Conservation (phyloP, 352 stramenopile species). For the Halophytophthora batemanensis region DNA sequence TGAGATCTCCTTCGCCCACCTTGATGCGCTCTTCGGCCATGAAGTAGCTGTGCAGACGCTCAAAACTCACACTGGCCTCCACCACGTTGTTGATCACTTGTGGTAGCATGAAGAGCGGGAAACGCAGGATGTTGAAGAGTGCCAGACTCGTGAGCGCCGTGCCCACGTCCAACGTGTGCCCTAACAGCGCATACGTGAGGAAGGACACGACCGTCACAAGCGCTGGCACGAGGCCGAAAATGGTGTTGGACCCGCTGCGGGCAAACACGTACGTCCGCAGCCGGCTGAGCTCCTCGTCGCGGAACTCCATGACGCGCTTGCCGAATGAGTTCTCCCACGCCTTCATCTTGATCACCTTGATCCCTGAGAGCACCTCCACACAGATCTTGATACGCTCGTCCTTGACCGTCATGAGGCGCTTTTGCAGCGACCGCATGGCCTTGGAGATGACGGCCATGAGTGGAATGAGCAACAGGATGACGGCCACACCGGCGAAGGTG, state of each 20-base stretch:
- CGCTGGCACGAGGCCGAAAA: slow-evolving; percentile 59
- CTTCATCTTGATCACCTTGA: slow-evolving; percentile 90
- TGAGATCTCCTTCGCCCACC: slow-evolving; percentile 77
- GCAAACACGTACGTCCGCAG: slow-evolving; percentile 59
- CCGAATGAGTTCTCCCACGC: slow-evolving; percentile 60
- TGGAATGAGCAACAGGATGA: slow-evolving; percentile 19
- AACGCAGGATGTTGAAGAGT: slow-evolving; percentile 93
- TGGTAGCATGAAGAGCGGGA: slow-evolving; percentile 95
- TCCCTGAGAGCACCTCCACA: slow-evolving; percentile 88
- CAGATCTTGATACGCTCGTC: slow-evolving; percentile 88
- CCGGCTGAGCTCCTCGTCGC: slow-evolving; percentile 71
- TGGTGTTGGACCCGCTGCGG: slow-evolving; percentile 35
- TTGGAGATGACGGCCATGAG: slow-evolving; percentile 83
- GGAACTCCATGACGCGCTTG: slow-evolving; percentile 35
- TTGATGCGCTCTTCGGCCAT: slow-evolving; percentile 66
- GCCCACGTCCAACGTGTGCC: slow-evolving; percentile 52
- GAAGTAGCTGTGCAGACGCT: slow-evolving; percentile 68
- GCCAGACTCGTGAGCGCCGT: slow-evolving; percentile 45
- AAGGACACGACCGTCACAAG: slow-evolving; percentile 45
- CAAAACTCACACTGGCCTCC: slow-evolving; percentile 75
- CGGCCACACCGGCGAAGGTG: slow-evolving; percentile 46
- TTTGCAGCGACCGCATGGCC: slow-evolving; percentile 59
- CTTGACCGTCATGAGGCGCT: slow-evolving; percentile 34
- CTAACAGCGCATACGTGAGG: slow-evolving; percentile 40
- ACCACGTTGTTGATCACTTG: slow-evolving; percentile 94